Evolutionary conservation across 169 alveolate genomes (phyloP).

Genomic region (Cardiosporidium cionae): DNA sequence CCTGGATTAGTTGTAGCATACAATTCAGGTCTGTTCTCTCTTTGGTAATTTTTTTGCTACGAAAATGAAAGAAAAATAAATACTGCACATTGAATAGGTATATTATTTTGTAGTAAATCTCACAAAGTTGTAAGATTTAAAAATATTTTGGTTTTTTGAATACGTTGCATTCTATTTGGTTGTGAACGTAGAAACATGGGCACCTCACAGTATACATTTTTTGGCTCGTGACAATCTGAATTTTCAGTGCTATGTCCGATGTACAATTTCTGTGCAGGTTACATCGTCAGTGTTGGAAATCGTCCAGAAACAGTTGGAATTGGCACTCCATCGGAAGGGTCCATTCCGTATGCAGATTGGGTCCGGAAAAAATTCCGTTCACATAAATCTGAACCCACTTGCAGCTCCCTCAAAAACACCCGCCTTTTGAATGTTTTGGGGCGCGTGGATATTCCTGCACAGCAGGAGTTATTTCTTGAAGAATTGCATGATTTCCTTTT

Average conservation of each 20-base stretch:
- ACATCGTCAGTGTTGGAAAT: background rate
- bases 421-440: background rate
- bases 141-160: too few relatives aligned
- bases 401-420: conserved; percentile 7
- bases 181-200: too few relatives aligned
- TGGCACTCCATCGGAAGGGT: background rate
- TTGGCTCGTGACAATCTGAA: too few relatives aligned
- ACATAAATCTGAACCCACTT: conserved; percentile 16
- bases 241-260: too few relatives aligned
- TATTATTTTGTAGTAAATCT: too few relatives aligned
- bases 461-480: conserved; percentile 7
- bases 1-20: background rate
- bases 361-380: conserved; percentile 12
- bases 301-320: background rate
- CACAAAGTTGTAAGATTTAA: too few relatives aligned
- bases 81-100: too few relatives aligned
- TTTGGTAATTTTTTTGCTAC: too few relatives aligned
- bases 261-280: background rate
- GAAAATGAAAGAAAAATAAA: too few relatives aligned
- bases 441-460: background rate
- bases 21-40: background rate
- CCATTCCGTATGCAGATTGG: conserved; percentile 23
- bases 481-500: conserved; percentile 10
- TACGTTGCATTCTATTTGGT: too few relatives aligned
- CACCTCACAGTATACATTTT: too few relatives aligned